Evolutionary conservation across 148 eudicot genomes (phyloP).

Genomic region (Pouteria glomerata): DNA sequence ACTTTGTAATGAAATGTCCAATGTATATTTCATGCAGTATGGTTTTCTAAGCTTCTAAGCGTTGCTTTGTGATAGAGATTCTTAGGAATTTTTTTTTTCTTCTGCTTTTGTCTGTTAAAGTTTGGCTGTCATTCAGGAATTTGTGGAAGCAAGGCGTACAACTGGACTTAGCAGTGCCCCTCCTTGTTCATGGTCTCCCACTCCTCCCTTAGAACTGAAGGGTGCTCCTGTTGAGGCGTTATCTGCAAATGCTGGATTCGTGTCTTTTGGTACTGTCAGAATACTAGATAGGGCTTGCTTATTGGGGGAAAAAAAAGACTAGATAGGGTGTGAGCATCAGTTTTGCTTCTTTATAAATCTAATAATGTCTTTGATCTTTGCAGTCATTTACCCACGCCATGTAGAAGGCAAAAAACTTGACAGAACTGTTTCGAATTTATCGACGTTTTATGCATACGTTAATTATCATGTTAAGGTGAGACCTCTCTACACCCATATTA

Average conservation of each 20-base stretch:
- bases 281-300: conserved; percentile 11
- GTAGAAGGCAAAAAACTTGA: conserved; percentile 88
- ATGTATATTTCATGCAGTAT: not conserved
- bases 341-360: conserved; percentile 1
- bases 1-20: not conserved
- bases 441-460: conserved; percentile 88
- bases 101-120: not conserved
- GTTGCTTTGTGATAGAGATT: not conserved
- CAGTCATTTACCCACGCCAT: conserved; percentile 88
- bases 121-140: conserved; percentile 46
- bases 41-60: not conserved
- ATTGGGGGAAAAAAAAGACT: no score
- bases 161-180: conserved; percentile 79
- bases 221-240: conserved; percentile 58
- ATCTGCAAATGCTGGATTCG: conserved; percentile 91
- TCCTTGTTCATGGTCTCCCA: conserved; percentile 82
- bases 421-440: conserved; percentile 84
- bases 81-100: not conserved
- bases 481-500: conserved; percentile 3
- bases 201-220: conserved; percentile 78
- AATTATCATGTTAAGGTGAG: conserved; percentile 95
- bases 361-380: conserved; percentile 13
- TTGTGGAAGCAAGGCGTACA: conserved; percentile 77
- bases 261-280: conserved; percentile 59
- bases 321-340: no score